Conservation (phyloP, 257 asterid species). For the Capsicum rhomboideum region DNA sequence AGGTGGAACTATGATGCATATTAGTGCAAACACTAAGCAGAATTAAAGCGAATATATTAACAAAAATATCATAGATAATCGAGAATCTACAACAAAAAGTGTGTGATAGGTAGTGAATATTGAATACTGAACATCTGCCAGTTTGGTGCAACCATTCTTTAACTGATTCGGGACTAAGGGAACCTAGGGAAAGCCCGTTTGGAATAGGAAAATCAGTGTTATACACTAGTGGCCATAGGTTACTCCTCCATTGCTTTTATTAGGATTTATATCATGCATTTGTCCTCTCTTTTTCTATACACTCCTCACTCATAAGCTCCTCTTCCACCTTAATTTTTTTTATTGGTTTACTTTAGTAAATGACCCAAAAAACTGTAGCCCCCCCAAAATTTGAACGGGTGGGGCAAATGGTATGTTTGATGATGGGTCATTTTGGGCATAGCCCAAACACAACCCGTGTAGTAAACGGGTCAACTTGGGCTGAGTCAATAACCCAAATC, state of each 20-base stretch:
- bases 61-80: neutral
- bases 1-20: neutral
- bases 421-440: neutral
- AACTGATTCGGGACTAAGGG: neutral
- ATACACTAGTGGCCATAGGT: neutral
- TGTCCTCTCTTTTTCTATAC: neutral
- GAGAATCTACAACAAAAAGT: neutral
- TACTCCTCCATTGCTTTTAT: neutral
- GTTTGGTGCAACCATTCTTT: neutral
- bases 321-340: neutral
- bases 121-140: neutral
- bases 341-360: neutral
- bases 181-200: neutral
- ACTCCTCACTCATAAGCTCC: neutral
- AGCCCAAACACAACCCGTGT: neutral
- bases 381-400: neutral
- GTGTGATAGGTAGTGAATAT: neutral
- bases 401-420: neutral
- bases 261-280: neutral
- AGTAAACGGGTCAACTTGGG: neutral
- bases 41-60: neutral
- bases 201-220: neutral
- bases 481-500: neutral
- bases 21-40: neutral
- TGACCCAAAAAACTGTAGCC: neutral